These are phyloP conservation scores for Boehmeria nivea DNA, from an alignment of 306 rosid species.

Conservation along the genomic window DNA sequence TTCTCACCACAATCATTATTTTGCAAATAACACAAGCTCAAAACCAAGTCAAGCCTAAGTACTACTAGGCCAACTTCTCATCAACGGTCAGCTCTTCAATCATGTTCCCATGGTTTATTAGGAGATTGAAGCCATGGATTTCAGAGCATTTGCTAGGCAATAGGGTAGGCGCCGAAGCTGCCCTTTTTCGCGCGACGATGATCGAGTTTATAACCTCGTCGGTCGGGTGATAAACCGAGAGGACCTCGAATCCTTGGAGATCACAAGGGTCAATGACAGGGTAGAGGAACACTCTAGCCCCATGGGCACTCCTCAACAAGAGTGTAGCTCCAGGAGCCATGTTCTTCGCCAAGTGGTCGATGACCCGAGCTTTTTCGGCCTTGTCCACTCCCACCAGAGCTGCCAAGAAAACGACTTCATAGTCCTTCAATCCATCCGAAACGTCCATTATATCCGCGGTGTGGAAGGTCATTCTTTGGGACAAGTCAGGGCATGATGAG, in stretches of 20 bases:
- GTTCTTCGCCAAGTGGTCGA: slow-evolving; percentile 25
- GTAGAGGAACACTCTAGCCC: slow-evolving; percentile 32
- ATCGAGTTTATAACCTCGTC: slow-evolving; percentile 36
- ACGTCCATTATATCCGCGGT: slow-evolving; percentile 23
- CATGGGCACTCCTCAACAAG: slow-evolving; percentile 35
- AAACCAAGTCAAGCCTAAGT: neutral
- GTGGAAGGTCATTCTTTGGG: slow-evolving; percentile 29
- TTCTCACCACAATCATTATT: neutral
- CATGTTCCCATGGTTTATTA: slow-evolving; percentile 37
- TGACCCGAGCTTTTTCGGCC: slow-evolving; percentile 22
- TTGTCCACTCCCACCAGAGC: slow-evolving; percentile 31
- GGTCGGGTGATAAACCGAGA: slow-evolving; percentile 30
- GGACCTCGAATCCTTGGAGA: slow-evolving; percentile 27
- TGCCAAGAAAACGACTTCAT: slow-evolving; percentile 30
- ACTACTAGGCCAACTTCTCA: slow-evolving; percentile 10
- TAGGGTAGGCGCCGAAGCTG: slow-evolving; percentile 21
- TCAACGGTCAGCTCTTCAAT: slow-evolving; percentile 29
- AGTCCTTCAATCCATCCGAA: slow-evolving; percentile 16
- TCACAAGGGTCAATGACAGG: slow-evolving; percentile 29
- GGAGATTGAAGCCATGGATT: slow-evolving; percentile 40
- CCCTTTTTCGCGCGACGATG: slow-evolving; percentile 26
- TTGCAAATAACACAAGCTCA: neutral
- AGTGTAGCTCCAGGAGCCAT: slow-evolving; percentile 27
- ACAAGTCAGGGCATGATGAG: slow-evolving; percentile 22
- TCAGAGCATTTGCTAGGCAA: slow-evolving; percentile 55